phyloP scores from a whole-genome alignment of 768 basidiomycete genomes.

The Kwoniella heveanensis region DNA sequence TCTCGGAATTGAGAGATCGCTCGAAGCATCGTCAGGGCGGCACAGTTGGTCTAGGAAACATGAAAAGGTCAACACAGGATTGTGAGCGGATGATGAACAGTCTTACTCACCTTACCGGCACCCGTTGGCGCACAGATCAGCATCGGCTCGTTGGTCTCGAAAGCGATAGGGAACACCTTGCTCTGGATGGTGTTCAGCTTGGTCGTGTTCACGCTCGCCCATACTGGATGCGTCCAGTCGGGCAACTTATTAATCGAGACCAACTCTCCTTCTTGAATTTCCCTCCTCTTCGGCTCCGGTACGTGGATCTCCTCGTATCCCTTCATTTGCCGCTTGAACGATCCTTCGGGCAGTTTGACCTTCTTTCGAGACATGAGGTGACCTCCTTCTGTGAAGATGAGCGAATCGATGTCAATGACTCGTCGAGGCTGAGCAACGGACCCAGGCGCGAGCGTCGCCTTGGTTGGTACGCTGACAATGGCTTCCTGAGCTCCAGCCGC shows the following conservation, averaged over 20 bases:
- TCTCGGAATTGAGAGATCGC: conserved; percentile 87
- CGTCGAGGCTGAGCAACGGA: conserved; percentile 78
- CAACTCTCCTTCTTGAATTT: conserved; percentile 61
- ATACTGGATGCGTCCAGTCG: conserved; percentile 83
- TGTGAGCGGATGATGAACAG: neutral
- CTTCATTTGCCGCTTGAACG: conserved; percentile 93
- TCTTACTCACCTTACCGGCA: conserved; percentile 81
- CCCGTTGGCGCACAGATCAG: conserved; percentile 97
- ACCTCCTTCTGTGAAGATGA: conserved; percentile 95
- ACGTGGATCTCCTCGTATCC: conserved; percentile 98
- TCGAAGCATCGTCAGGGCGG: conserved; percentile 90
- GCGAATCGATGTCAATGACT: conserved; percentile 82
- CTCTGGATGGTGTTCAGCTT: conserved; percentile 89
- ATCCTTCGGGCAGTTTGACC: conserved; percentile 94
- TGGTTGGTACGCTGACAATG: conserved; percentile 68
- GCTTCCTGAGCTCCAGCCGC: conserved; percentile 63
- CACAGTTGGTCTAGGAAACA: conserved; percentile 83
- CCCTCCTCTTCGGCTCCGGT: conserved; percentile 82
- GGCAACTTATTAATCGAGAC: conserved; percentile 76
- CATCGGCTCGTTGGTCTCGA: conserved; percentile 85
- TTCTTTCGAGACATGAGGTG: conserved; percentile 99
- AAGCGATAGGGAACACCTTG: conserved; percentile 87
- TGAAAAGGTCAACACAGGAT: neutral
- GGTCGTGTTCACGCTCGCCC: conserved; percentile 66
- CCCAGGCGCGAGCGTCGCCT: conserved; percentile 82